Conservation (phyloP, 768 basidiomycete species). For the Podaxis carcinomalis region DNA sequence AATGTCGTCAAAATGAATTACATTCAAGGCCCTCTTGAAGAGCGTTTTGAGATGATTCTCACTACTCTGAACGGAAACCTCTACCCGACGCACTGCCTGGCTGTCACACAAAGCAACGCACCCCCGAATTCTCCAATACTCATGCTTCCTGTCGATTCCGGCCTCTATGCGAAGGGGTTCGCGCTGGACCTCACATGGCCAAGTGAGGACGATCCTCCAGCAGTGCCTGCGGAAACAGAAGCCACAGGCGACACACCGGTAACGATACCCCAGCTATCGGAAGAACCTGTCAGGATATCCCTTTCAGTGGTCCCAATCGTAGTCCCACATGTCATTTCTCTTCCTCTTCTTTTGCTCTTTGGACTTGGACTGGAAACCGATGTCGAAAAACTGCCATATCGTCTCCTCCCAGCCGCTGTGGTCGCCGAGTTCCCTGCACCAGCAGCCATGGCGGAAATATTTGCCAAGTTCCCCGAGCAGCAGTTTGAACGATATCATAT, state of each 20-base stretch:
- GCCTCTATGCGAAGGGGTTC: conserved; percentile 39
- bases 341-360: conserved; percentile 57
- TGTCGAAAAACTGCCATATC: conserved; percentile 40
- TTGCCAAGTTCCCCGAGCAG: conserved; percentile 36
- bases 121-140: conserved; percentile 26
- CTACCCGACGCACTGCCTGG: conserved; percentile 54
- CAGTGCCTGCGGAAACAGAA: conserved; percentile 24
- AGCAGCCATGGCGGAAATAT: conserved; percentile 49
- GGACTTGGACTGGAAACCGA: conserved; percentile 50
- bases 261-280: conserved; percentile 24
- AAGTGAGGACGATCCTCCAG: conserved; percentile 2
- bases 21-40: conserved; percentile 27
- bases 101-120: conserved; percentile 32
- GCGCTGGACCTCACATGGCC: conserved; percentile 26
- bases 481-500: conserved; percentile 31
- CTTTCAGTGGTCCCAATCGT: conserved; percentile 47
- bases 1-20: conserved; percentile 27
- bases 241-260: conserved; percentile 29
- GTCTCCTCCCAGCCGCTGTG: conserved; percentile 49
- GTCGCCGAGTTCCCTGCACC: conserved; percentile 61
- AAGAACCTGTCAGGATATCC: conserved; percentile 31
- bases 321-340: conserved; percentile 50
- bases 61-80: conserved; percentile 34
- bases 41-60: conserved; percentile 45
- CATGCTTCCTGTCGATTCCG: conserved; percentile 50